phyloP scores from a whole-genome alignment of 176 grass and related monocot species.

The Oropetium thomaeum region DNA sequence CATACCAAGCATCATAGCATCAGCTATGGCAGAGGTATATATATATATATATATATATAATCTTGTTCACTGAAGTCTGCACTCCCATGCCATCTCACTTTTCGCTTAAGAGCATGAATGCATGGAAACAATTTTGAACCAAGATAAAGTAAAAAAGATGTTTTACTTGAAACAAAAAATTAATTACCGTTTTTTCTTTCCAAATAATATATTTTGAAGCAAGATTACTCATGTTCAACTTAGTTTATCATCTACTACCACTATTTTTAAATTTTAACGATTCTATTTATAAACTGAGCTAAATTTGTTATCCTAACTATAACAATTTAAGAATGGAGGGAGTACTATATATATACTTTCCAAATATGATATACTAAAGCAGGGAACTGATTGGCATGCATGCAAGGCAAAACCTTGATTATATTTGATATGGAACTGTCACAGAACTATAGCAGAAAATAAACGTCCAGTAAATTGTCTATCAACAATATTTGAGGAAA shows the following conservation, averaged over 20 bases:
- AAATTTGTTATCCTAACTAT: too few relatives aligned
- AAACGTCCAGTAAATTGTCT: background rate
- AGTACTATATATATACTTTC: too few relatives aligned
- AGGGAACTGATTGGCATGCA: background rate
- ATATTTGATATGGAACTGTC: background rate
- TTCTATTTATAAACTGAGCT: too few relatives aligned
- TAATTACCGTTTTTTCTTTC: too few relatives aligned
- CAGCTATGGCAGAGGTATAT: constrained; percentile 89
- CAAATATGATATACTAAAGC: background rate
- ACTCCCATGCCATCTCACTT: background rate
- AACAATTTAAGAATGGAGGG: too few relatives aligned
- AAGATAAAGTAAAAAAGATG: background rate
- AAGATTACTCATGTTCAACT: background rate
- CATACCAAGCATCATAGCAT: constrained; percentile 72
- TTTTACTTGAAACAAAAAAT: background rate
- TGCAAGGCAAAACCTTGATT: background rate
- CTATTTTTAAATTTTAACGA: too few relatives aligned
- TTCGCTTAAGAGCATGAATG: background rate
- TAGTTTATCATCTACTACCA: too few relatives aligned
- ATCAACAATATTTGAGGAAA: too few relatives aligned
- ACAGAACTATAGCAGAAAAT: background rate
- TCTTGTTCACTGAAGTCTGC: background rate
- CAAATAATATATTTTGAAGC: background rate
- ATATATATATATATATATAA: too few relatives aligned
- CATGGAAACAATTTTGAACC: background rate